These are phyloP conservation scores for Gamsiella multidivaricata DNA, from an alignment of 192 early-diverging fungal genomes.

Conservation along the genomic window DNA sequence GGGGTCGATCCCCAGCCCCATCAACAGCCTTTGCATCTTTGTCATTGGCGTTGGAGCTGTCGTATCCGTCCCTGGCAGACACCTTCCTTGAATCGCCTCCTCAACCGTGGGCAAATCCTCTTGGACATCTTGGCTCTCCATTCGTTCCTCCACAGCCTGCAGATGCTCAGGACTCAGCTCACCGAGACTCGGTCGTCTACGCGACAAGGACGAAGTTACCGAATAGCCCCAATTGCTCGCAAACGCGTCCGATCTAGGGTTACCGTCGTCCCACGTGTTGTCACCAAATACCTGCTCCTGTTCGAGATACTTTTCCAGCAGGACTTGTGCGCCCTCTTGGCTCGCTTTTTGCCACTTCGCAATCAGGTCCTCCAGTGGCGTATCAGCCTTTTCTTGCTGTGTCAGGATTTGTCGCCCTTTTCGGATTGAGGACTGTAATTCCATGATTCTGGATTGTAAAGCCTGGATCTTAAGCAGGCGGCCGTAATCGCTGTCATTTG, in stretches of 20 bases:
- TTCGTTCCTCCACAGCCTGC: conserved; percentile 20
- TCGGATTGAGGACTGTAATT: conserved; percentile 32
- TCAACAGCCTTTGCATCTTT: conserved; percentile 29
- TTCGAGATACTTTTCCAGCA: conserved; percentile 29
- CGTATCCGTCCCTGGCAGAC: background rate
- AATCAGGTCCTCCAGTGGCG: conserved; percentile 24
- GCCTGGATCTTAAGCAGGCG: conserved; percentile 13
- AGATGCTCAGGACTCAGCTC: background rate
- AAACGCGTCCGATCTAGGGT: background rate
- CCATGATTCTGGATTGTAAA: conserved; percentile 9
- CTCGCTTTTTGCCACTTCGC: conserved; percentile 37
- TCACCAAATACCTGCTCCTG: conserved; percentile 31
- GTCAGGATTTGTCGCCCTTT: conserved; percentile 25
- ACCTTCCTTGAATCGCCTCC: conserved; percentile 21
- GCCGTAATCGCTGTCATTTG: background rate
- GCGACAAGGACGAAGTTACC: background rate
- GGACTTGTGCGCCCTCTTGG: conserved; percentile 24
- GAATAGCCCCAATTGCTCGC: background rate
- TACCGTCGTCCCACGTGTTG: background rate
- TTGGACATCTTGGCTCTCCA: conserved; percentile 32
- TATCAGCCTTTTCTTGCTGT: conserved; percentile 21
- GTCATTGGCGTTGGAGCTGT: background rate
- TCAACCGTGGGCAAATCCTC: conserved; percentile 42
- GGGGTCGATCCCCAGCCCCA: conserved; percentile 21
- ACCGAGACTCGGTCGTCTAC: background rate